phyloP scores from a whole-genome alignment of 768 basidiomycete species.

The Mycena leptocephala region DNA sequence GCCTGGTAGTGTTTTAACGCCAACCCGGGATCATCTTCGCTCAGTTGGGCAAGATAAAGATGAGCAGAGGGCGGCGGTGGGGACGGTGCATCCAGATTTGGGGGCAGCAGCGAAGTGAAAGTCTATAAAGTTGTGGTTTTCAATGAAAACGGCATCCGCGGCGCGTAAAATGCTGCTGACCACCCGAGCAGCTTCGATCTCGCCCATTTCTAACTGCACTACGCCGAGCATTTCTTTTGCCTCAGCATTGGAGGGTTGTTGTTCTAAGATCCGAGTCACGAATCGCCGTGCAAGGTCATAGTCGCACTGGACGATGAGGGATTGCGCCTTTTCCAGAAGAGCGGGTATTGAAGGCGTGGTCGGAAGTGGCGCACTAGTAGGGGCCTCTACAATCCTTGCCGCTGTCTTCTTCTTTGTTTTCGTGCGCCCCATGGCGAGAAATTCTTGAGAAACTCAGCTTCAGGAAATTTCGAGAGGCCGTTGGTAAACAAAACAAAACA shows the following conservation, averaged over 20 bases:
- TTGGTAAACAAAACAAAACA: neutral
- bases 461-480: neutral
- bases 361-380: slow-evolving; percentile 33
- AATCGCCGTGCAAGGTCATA: slow-evolving; percentile 87
- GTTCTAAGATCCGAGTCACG: slow-evolving; percentile 75
- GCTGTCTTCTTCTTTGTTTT: slow-evolving; percentile 64
- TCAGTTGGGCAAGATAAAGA: slow-evolving; percentile 91
- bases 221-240: slow-evolving; percentile 90
- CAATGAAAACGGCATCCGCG: neutral
- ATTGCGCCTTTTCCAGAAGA: slow-evolving; percentile 84
- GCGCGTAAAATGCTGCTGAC: slow-evolving; percentile 52
- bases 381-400: slow-evolving; percentile 51
- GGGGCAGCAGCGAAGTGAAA: slow-evolving; percentile 74
- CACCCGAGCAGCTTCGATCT: slow-evolving; percentile 81
- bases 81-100: slow-evolving; percentile 71
- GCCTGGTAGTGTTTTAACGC: slow-evolving; percentile 86
- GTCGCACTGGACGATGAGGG: slow-evolving; percentile 88
- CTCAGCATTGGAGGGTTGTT: slow-evolving; percentile 74
- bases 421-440: slow-evolving; percentile 69
- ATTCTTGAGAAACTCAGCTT: neutral
- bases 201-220: slow-evolving; percentile 83
- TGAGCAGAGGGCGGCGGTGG: slow-evolving; percentile 85
- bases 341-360: slow-evolving; percentile 64
- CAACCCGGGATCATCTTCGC: slow-evolving; percentile 80
- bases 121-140: slow-evolving; percentile 59